Conservation (phyloP, 768 basidiomycete genomes). For the Zangia roseola region DNA sequence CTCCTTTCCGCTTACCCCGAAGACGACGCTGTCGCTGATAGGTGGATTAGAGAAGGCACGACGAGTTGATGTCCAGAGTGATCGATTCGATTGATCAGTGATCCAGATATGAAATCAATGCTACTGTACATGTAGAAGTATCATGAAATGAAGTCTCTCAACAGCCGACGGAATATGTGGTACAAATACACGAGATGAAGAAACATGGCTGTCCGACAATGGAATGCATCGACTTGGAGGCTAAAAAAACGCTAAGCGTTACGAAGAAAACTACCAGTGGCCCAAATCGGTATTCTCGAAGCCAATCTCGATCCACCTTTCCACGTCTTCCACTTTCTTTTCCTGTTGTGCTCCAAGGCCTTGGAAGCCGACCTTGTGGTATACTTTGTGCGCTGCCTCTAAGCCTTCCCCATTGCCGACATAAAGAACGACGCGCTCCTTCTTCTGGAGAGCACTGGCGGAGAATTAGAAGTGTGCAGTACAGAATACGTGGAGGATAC, state of each 20-base stretch:
- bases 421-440: slow-evolving; percentile 59
- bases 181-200: no score
- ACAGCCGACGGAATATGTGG: not conserved
- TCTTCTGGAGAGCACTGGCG: slow-evolving; percentile 35
- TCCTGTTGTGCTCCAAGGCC: slow-evolving; percentile 40
- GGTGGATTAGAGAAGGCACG: slow-evolving; percentile 33
- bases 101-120: not conserved
- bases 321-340: slow-evolving; percentile 41
- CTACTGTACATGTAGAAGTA: slow-evolving; percentile 2
- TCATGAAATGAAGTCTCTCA: not conserved
- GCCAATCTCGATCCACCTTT: slow-evolving; percentile 63
- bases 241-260: not conserved
- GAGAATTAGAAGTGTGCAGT: slow-evolving; percentile 6
- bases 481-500: slow-evolving; percentile 18
- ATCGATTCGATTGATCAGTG: not conserved
- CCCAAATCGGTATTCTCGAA: slow-evolving; percentile 54
- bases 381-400: slow-evolving; percentile 54
- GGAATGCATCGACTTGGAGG: not conserved
- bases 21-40: slow-evolving; percentile 39
- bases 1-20: slow-evolving; percentile 44
- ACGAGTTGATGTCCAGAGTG: slow-evolving; percentile 1
- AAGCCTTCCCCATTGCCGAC: slow-evolving; percentile 55
- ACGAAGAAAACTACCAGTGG: slow-evolving; percentile 56
- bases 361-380: slow-evolving; percentile 63
- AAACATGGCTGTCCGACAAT: not conserved